These are phyloP conservation scores for Ustilago esculenta DNA, from an alignment of 1,284 basidiomycete species.

Conservation along the genomic window DNA sequence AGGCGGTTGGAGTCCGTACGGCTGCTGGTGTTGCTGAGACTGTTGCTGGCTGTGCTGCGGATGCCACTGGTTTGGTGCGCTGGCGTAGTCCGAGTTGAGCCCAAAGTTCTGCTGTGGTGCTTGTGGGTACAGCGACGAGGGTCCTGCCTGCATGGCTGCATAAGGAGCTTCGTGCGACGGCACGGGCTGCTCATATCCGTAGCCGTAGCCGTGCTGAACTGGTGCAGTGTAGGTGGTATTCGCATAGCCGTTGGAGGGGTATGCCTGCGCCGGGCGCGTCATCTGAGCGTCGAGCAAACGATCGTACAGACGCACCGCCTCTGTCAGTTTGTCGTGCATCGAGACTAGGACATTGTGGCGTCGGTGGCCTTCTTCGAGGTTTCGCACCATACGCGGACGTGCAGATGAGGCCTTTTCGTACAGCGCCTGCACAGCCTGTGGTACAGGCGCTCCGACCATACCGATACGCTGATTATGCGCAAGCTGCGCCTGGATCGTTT, in stretches of 20 bases:
- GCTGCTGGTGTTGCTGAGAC: constrained; percentile 22
- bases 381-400: constrained; percentile 83
- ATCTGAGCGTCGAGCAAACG: constrained; percentile 85
- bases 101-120: constrained; percentile 7
- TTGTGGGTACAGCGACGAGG: constrained; percentile 25
- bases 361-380: constrained; percentile 83
- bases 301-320: constrained; percentile 90
- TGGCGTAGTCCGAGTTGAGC: background rate
- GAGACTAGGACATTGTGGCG: constrained; percentile 87
- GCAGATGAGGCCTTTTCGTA: constrained; percentile 84
- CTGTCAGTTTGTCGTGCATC: constrained; percentile 91
- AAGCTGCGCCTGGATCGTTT: constrained; percentile 52
- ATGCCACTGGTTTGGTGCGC: constrained; percentile 13
- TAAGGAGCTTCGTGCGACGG: constrained; percentile 5
- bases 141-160: constrained; percentile 5
- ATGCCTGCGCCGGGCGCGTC: constrained; percentile 31
- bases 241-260: constrained; percentile 12
- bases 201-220: constrained; percentile 14
- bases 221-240: constrained; percentile 5
- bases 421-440: constrained; percentile 70
- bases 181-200: constrained; percentile 14
- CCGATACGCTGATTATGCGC: constrained; percentile 46
- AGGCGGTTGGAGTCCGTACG: constrained; percentile 5
- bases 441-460: constrained; percentile 23
- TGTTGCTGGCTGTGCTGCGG: constrained; percentile 5